Base-by-base conservation (phyloP, 2,329 filamentous ascomycete species). In the Diaporthe vaccinii region DNA sequence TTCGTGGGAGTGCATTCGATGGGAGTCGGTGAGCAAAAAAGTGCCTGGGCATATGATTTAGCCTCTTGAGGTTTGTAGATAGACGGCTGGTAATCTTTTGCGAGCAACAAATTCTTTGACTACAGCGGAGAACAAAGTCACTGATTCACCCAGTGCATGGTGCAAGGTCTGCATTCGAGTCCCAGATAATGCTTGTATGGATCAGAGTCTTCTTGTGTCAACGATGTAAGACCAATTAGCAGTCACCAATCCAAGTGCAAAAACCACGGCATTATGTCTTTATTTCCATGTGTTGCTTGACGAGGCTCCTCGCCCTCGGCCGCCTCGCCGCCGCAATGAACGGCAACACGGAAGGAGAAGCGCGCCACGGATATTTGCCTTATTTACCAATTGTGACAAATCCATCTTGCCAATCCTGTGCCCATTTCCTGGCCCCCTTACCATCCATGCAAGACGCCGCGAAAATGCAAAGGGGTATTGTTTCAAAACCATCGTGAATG, bases 381-480 rank as follows among this genome's bases (percentile, higher is more conserved):
- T 49, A 72, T 70, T 15, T 74, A 74, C 55, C 39, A 69, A 61
- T 36, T 31, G 46, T 69, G 51, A 69, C 59, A 74, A 55, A 25
- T 41, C 46, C 58, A 15, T 31, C 59, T 44, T 62, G 68, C 72
- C 51, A 10, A 57, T 10, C 49, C 53, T 12, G 25, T 25, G 58
- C 57, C 65, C 36, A 17, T 25, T 31, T 25, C 36, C 31, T 25
- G 28, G 41, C 25, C 65, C 61, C 53, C 14, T 58, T 46, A 44
- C 46, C 53, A 72, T 57, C 44, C 75, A 51, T 72, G 67, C 55
- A 67, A 74, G 72, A 76, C 75, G 55, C 73, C 70, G 65, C 59
- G 62, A 34, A 76, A 74, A 76, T 76, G 75, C 75, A 76, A 62
- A 53, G 49, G 25, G 67, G 58, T 65, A 76, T 76, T 72, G 59